Evolutionary conservation across 306 rosid genomes (phyloP).

Genomic region (Hippophae rhamnoides): DNA sequence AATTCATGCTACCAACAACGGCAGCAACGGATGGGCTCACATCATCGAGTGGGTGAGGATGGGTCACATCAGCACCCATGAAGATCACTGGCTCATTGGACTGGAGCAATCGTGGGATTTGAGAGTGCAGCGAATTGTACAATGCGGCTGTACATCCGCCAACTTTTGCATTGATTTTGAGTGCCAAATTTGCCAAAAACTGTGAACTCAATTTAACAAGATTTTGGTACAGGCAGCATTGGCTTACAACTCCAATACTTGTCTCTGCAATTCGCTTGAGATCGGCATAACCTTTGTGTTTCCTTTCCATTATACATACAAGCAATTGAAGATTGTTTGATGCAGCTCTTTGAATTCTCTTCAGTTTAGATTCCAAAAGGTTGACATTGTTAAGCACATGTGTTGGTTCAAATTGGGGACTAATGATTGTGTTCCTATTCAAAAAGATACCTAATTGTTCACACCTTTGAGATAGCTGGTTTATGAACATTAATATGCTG

Average conservation of each 20-base stretch:
- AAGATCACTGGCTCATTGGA: conserved; percentile 67
- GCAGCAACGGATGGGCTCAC: conserved; percentile 94
- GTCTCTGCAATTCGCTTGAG: conserved; percentile 94
- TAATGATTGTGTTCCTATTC: conserved; percentile 49
- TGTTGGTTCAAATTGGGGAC: conserved; percentile 71
- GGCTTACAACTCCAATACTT: conserved; percentile 71
- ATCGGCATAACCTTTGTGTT: conserved; percentile 89
- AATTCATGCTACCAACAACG: conserved; percentile 95
- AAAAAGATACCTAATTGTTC: conserved; percentile 83
- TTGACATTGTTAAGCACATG: conserved; percentile 76
- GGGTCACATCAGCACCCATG: conserved; percentile 98
- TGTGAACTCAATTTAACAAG: conserved; percentile 71
- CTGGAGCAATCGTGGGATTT: conserved; percentile 64
- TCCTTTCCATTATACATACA: conserved; percentile 80
- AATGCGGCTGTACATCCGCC: conserved; percentile 96
- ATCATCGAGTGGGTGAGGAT: conserved; percentile 98
- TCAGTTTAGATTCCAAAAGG: conserved; percentile 76
- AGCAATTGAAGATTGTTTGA: conserved; percentile 85
- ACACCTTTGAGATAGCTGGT: conserved; percentile 74
- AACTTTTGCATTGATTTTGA: conserved; percentile 93
- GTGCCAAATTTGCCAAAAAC: conserved; percentile 83
- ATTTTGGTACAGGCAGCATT: conserved; percentile 86
- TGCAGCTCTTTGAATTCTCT: conserved; percentile 51
- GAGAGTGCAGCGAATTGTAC: conserved; percentile 80
- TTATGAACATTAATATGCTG: conserved; percentile 56